phyloP scores from a whole-genome alignment of 345 rosid species.

The Theobroma cacao region DNA sequence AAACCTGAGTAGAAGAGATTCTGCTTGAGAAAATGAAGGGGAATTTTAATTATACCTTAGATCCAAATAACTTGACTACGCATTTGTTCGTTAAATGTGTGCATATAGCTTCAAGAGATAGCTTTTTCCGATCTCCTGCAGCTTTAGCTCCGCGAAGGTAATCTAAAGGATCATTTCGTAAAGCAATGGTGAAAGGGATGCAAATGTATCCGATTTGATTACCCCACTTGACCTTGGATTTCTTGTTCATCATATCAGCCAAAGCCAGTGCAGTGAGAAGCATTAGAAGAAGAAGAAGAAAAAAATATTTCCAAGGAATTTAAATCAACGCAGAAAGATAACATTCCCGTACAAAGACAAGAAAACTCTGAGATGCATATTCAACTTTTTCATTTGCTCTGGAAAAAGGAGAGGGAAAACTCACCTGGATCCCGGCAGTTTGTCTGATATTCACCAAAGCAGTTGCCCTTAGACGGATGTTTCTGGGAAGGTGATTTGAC shows the following conservation, averaged over 20 bases:
- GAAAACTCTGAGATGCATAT: neutral
- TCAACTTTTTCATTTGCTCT: neutral
- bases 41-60: constrained; percentile 31
- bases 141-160: constrained; percentile 48
- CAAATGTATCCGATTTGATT: constrained; percentile 54
- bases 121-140: constrained; percentile 49
- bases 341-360: neutral
- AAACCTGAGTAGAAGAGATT: too few relatives aligned
- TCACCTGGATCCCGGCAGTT: constrained; percentile 52
- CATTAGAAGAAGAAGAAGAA: neutral
- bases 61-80: constrained; percentile 33
- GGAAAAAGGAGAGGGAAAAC: neutral
- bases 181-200: constrained; percentile 42
- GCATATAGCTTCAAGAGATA: constrained; percentile 49
- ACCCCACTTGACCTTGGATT: constrained; percentile 52
- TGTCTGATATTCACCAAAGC: constrained; percentile 57
- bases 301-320: neutral
- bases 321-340: neutral
- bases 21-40: neutral
- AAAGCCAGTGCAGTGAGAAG: constrained; percentile 30
- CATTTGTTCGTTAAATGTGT: constrained; percentile 33
- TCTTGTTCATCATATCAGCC: constrained; percentile 56
- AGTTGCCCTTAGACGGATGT: constrained; percentile 45
- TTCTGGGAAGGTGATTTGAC: constrained; percentile 27
- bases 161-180: constrained; percentile 47